Evolutionary conservation across 768 basidiomycete species (phyloP), one percentile per base, ranked within the genome.

Genomic region (Mycena galopus): DNA sequence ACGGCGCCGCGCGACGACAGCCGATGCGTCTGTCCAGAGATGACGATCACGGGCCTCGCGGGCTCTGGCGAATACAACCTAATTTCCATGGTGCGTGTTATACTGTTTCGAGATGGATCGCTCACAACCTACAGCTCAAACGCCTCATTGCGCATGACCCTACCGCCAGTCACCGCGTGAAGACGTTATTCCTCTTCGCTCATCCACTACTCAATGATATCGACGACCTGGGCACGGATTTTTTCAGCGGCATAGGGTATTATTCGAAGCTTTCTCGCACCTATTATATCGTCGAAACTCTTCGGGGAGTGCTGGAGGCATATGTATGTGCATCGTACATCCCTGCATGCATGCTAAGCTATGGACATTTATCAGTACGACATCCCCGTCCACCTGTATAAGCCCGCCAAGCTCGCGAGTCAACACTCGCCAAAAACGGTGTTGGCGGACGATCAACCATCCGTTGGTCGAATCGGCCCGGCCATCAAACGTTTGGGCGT

Each of bases 21-120:
- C 27, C 67, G 68, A 3, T 12, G 25, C 27, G 17, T 19, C 5
- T 74, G 69, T 42, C 69, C 73, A 12, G 69, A 74, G 53, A 56
- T 74, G 65, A 66, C 69, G 1, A 50, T 74, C 16, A 27, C 19
- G 0, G 65, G 65, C 10, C 69, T 74, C n/a, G 47, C 39, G 9
- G 65, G 68, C 33, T 39, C 47, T 35, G 69, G 73, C 1, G 60
- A 74, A 55, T 71, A 39, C 33, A 71, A 59, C 53, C 32, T 74
- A 2, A 71, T 74, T 17, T 25, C 25, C 14, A 2, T 74, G 64
- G 73, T 71, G 30, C 51, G 72, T 51, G 17, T 56, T 32, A 30
- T 56, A 32, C 27, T 70, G 29, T 44, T 63, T 44, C n/a, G 57
- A 21, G 33, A 39, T 25, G n/a, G 27, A 17, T 12, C 60, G 60